Evolutionary conservation across 2,329 filamentous ascomycete genomes (phyloP).

Genomic region (Sporothrix curviconia): DNA sequence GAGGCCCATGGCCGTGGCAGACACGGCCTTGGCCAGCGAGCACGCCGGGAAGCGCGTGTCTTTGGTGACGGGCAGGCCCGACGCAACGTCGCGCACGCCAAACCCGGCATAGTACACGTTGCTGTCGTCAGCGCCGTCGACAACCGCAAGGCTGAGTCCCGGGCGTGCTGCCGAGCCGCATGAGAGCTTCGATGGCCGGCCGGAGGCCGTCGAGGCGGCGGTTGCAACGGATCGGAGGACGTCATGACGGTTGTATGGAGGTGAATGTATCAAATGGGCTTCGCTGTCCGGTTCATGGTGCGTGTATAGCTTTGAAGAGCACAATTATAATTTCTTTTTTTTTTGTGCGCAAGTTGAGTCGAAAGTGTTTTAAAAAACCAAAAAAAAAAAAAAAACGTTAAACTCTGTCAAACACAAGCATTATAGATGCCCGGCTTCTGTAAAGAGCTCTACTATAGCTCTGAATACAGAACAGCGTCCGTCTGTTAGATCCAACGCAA

Average conservation of each 20-base stretch:
- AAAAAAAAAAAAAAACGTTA: too few species aligned
- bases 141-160: neutral
- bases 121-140: neutral
- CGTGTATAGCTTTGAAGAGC: too few species aligned
- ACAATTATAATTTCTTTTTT: too few species aligned
- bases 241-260: neutral
- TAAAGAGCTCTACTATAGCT: too few species aligned
- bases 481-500: too few species aligned
- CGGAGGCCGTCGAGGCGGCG: neutral
- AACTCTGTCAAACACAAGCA: too few species aligned
- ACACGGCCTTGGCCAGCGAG: neutral
- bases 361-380: too few species aligned
- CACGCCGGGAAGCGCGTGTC: neutral
- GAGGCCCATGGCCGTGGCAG: neutral
- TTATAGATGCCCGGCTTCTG: too few species aligned
- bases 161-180: neutral
- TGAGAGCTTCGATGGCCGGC: neutral
- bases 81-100: neutral
- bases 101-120: neutral
- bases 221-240: neutral
- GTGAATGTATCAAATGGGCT: too few species aligned
- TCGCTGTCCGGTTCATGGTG: too few species aligned
- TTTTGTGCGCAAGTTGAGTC: too few species aligned
- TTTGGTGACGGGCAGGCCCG: neutral
- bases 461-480: too few species aligned